These are phyloP conservation scores for Leptographium wingfieldii DNA, from an alignment of 2,329 filamentous ascomycete genomes.

Conservation along the genomic window DNA sequence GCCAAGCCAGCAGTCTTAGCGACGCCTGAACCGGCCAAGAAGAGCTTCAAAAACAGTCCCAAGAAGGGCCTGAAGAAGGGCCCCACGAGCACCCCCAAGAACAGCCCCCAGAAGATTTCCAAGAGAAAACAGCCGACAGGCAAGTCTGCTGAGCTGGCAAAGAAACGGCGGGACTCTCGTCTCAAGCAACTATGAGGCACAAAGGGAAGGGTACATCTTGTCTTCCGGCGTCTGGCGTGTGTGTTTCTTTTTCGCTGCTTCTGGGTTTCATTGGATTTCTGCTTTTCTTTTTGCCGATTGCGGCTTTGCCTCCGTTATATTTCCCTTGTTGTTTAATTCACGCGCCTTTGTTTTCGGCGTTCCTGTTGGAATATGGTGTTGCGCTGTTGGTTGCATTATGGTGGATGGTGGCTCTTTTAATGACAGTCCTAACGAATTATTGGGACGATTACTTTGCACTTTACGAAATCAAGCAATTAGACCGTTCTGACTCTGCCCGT, in stretches of 20 bases:
- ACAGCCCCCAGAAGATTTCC: too few species aligned
- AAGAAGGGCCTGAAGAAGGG: too few species aligned
- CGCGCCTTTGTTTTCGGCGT: background rate
- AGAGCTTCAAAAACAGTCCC: too few species aligned
- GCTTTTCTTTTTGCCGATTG: background rate
- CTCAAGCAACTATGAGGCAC: too few species aligned
- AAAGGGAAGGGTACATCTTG: too few species aligned
- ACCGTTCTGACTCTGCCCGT: too few species aligned
- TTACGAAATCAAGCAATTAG: too few species aligned
- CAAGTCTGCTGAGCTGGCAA: background rate
- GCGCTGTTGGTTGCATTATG: background rate
- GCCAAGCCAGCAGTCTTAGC: background rate
- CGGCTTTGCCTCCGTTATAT: background rate
- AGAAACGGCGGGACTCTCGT: background rate
- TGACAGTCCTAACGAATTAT: too few species aligned
- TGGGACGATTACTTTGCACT: too few species aligned
- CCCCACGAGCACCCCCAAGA: too few species aligned
- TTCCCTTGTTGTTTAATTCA: background rate
- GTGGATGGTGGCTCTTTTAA: background rate
- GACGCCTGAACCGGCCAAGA: too few species aligned
- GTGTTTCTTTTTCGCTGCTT: background rate
- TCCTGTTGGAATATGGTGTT: background rate
- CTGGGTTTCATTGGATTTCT: background rate
- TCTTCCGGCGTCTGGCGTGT: too few species aligned
- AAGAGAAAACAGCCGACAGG: background rate